Evolutionary conservation across 805 yeast species (phyloP), one percentile per base, ranked within the genome.

Genomic region (Metschnikowia proteae): DNA sequence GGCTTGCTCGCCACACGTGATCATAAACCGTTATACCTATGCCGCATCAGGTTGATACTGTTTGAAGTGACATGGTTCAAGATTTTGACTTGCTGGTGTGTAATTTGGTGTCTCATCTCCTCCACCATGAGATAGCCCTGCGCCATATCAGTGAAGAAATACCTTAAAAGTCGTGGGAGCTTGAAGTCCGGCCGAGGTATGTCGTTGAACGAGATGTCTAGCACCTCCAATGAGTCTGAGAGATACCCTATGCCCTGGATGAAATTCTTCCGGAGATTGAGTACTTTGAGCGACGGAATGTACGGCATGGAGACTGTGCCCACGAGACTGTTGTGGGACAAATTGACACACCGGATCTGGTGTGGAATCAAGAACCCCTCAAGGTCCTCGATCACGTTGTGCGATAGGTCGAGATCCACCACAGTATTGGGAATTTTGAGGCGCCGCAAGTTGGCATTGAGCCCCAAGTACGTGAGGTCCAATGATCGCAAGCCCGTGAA

Each of bases 1-100:
- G 55, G 53, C 35, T 50, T 9, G 34, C 37, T 5, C 48, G 55
- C 17, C 55, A 50, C 23, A 37, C 41, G 8, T 50, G 38, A 42
- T 6, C 17, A 42, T 26, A 34, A 32, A 8, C 38, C 38, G 22
- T 42, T 33, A 17, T 42, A 42, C 28, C 31, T 26, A 6, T 42
- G 13, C 17, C 45, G 45, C 45, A 42, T 42, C 38, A 33, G 28
- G 27, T 42, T 34, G 32, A 42, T 34, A 34, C 45, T 23, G 31
- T 35, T 38, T 13, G 41, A n/a, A 13, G 49, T 43, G 32, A 42
- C 33, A 25, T 46, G 46, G 29, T 46, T 46, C 31, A 29, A 25
- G 25, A 46, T 46, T 33, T 32, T 23, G 41, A 46, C 30, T 13
- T 46, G 31, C 33, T 42, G 49, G 23, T 6, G 10, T 6, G 6